Evolutionary conservation across 169 alveolate species (phyloP).

Genomic region (Plasmodium relictum): DNA sequence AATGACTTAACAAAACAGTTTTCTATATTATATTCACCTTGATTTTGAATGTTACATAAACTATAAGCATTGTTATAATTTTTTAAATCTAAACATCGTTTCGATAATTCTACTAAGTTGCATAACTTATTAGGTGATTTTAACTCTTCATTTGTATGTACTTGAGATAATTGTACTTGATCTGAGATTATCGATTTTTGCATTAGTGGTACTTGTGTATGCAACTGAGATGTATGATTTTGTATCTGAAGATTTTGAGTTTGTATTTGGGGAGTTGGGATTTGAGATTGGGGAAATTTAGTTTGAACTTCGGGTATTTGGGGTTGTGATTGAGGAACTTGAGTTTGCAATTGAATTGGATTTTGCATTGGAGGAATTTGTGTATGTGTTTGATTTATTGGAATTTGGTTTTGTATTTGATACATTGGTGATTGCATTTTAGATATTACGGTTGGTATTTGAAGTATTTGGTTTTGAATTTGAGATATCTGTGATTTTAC

Average conservation of each 20-base stretch:
- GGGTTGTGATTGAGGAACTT: constrained; percentile 6
- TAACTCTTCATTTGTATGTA: constrained; percentile 18
- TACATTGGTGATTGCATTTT: neutral
- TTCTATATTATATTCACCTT: constrained; percentile 6
- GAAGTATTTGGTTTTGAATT: neutral
- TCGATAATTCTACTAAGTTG: constrained; percentile 15
- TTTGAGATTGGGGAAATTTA: neutral
- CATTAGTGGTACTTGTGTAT: constrained; percentile 14
- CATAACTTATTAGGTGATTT: neutral
- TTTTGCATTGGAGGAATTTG: neutral
- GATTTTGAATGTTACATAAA: constrained; percentile 2
- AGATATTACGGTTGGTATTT: constrained; percentile 14
- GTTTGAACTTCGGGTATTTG: constrained; percentile 8
- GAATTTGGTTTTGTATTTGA: neutral
- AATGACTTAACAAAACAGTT: constrained; percentile 9
- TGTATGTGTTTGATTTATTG: neutral
- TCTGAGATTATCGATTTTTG: constrained; percentile 40
- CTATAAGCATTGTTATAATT: constrained; percentile 1
- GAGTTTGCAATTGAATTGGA: neutral
- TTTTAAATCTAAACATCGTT: constrained; percentile 2
- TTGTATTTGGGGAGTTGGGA: constrained; percentile 8
- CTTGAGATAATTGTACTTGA: neutral
- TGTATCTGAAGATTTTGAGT: constrained; percentile 2
- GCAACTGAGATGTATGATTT: constrained; percentile 12
- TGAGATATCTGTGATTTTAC: constrained; percentile 4